Conservation (phyloP, 2,329 filamentous ascomycete genomes). For the Dactylella cylindrospora region DNA sequence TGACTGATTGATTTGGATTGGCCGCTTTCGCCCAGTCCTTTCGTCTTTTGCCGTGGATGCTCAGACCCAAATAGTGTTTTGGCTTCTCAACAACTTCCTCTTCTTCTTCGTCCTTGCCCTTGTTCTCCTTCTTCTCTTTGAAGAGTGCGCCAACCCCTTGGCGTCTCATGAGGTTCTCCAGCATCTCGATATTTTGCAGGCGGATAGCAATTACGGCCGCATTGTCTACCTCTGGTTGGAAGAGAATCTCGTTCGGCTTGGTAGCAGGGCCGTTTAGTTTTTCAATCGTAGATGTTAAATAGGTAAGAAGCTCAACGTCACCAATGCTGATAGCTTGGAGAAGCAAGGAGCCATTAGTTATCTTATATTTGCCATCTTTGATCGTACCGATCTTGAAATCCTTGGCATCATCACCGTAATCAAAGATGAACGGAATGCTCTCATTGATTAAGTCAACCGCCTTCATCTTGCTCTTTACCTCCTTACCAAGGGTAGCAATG, state of each 20-base stretch:
- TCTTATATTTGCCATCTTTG: background rate
- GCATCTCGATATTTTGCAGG: constrained; percentile 42
- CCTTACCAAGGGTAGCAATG: constrained; percentile 24
- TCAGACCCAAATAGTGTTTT: constrained; percentile 73
- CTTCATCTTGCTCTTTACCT: constrained; percentile 32
- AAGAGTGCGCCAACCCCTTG: constrained; percentile 44
- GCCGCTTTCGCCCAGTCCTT: constrained; percentile 72
- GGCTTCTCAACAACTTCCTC: constrained; percentile 66
- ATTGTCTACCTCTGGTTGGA: constrained; percentile 41
- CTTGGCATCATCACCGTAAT: constrained; percentile 49
- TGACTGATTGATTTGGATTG: constrained; percentile 54
- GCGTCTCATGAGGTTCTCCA: constrained; percentile 46
- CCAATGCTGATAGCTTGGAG: constrained; percentile 23
- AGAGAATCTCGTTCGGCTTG: constrained; percentile 55
- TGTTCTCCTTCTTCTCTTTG: constrained; percentile 46
- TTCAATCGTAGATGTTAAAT: constrained; percentile 38
- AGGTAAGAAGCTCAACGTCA: constrained; percentile 24
- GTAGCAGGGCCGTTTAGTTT: constrained; percentile 50
- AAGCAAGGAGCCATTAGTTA: background rate
- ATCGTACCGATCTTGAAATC: background rate
- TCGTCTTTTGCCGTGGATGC: constrained; percentile 72
- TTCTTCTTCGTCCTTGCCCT: constrained; percentile 56
- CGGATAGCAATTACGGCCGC: constrained; percentile 40
- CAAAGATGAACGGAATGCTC: constrained; percentile 42
- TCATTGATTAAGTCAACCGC: constrained; percentile 4